These are phyloP conservation scores for Aspergillus sclerotiicarbonarius DNA, from an alignment of 495 filamentous ascomycete species.

Conservation along the genomic window DNA sequence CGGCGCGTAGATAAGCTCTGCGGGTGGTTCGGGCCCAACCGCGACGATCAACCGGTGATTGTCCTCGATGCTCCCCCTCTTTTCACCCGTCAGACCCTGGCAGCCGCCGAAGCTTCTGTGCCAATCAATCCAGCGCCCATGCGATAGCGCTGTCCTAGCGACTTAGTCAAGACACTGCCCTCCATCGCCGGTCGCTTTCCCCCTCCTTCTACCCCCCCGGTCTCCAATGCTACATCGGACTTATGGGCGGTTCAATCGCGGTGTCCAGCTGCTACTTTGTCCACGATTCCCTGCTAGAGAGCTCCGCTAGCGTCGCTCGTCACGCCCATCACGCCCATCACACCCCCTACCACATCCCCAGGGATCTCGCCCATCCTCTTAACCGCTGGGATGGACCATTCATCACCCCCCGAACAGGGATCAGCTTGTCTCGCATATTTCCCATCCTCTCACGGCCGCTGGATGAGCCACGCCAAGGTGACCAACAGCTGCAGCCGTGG, in stretches of 20 bases:
- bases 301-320: neutral
- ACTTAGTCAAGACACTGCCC: neutral
- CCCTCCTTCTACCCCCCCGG: neutral
- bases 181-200: neutral
- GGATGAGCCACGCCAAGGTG: slow-evolving; percentile 42
- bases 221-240: neutral
- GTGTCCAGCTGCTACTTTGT: neutral
- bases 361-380: neutral
- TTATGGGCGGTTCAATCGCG: neutral
- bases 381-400: neutral
- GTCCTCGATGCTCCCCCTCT: slow-evolving; percentile 16
- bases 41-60: slow-evolving; percentile 34
- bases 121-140: neutral
- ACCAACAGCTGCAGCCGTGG: slow-evolving; percentile 24
- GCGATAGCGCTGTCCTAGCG: neutral
- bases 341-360: neutral
- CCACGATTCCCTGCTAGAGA: neutral
- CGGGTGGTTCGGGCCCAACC: slow-evolving; percentile 24
- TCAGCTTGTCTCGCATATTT: neutral
- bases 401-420: neutral
- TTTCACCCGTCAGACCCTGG: slow-evolving; percentile 8
- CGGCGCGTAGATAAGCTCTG: slow-evolving; percentile 27
- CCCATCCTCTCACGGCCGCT: neutral
- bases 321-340: neutral
- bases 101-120: neutral